A percentile compares a stretch with the other conserved stretches of the same genome.
These are phyloP conservation scores for Neobulgaria alba DNA, from an alignment of 2,329 filamentous ascomycete species.

Conservation along the genomic window DNA sequence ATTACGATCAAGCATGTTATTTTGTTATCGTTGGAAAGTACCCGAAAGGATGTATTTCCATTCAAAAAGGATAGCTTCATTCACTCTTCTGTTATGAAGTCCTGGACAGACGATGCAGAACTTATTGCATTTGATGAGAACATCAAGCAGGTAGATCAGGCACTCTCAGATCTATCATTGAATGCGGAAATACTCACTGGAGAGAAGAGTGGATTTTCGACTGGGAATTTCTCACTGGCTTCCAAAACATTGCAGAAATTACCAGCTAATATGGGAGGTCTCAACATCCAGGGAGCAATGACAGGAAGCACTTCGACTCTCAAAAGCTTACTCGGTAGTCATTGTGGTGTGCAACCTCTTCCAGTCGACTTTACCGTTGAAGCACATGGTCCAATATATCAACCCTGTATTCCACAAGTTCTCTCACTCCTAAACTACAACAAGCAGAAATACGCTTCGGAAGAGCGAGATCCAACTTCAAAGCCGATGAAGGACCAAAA, in stretches of 20 bases:
- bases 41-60: constrained; percentile 34
- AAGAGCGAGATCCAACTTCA: neutral
- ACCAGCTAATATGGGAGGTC: constrained; percentile 26
- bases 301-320: constrained; percentile 33
- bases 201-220: constrained; percentile 1
- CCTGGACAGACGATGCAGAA: too few species aligned
- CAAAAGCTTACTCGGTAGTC: constrained; percentile 32
- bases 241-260: constrained; percentile 14
- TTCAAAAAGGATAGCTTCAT: constrained; percentile 29
- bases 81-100: constrained; percentile 13
- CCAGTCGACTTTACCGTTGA: constrained; percentile 34
- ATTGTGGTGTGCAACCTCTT: constrained; percentile 33
- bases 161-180: neutral
- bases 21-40: constrained; percentile 33
- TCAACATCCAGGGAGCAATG: constrained; percentile 31
- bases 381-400: constrained; percentile 30
- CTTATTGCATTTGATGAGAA: constrained; percentile 10
- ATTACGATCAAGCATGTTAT: constrained; percentile 33
- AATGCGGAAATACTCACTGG: neutral
- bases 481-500: constrained; percentile 3
- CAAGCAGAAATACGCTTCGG: constrained; percentile 9
- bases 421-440: constrained; percentile 30
- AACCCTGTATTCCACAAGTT: constrained; percentile 33
- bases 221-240: constrained; percentile 28
- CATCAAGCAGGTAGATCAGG: neutral